These are phyloP conservation scores for Microdochium bolleyi DNA, from an alignment of 2,329 filamentous ascomycete genomes.

Conservation along the genomic window DNA sequence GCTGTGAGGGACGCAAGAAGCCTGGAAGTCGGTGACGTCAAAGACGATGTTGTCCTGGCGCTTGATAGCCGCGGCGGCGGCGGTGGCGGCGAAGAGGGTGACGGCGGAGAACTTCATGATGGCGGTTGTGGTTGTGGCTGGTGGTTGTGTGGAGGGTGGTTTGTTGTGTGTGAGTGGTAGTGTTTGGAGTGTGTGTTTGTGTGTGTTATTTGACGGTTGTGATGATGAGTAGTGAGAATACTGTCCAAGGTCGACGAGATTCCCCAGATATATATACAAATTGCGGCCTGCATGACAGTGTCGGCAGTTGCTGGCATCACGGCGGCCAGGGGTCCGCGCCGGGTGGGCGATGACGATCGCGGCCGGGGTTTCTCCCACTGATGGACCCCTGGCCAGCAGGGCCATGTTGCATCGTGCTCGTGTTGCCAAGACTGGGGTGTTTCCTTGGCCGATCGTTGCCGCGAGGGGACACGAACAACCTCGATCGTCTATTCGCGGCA, in stretches of 20 bases:
- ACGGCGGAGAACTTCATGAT: slow-evolving; percentile 14
- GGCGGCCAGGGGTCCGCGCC: neutral
- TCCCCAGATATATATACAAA: neutral
- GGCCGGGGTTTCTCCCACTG: no score
- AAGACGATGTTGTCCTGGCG: slow-evolving; percentile 11
- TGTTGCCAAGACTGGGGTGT: no score
- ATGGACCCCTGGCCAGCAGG: no score
- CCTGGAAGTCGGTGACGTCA: slow-evolving; percentile 16
- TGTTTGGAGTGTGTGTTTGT: neutral
- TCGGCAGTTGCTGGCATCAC: neutral
- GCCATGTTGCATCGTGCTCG: no score
- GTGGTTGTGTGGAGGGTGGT: neutral
- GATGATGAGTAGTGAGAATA: neutral
- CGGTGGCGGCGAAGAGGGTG: slow-evolving; percentile 11
- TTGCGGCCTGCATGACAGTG: neutral
- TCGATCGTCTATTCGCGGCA: no score
- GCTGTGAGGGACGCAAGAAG: slow-evolving; percentile 19
- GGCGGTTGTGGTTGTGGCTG: slow-evolving; percentile 9
- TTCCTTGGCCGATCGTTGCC: no score
- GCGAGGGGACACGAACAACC: no score
- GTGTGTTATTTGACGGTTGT: neutral
- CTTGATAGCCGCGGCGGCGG: slow-evolving; percentile 10
- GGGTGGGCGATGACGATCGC: no score
- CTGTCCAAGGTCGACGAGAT: neutral
- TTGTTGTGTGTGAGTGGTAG: neutral